Evolutionary conservation across 2,329 filamentous ascomycete species (phyloP).

Genomic region (Monosporascus sp.): DNA sequence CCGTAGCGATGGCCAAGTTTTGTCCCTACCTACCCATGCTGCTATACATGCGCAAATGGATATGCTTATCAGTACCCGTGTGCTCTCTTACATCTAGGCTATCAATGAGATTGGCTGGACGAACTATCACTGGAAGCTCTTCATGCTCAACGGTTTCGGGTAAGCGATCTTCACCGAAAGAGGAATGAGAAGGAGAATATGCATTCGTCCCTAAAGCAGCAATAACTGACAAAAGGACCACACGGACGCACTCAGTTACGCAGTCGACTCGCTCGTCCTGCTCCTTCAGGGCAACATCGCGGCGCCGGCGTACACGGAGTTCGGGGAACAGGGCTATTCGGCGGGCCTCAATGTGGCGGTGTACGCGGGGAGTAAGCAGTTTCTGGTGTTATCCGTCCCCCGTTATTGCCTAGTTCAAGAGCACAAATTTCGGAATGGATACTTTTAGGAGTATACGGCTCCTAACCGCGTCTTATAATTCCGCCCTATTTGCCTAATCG

Average conservation of each 20-base stretch:
- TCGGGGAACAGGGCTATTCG: slow-evolving; percentile 46
- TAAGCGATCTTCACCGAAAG: slow-evolving; percentile 17
- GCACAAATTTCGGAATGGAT: not conserved
- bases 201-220: too few relatives aligned
- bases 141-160: slow-evolving; percentile 57
- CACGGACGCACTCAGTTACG: slow-evolving; percentile 36
- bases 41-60: too few relatives aligned
- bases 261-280: slow-evolving; percentile 51
- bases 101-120: slow-evolving; percentile 31
- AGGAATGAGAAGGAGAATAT: too few relatives aligned
- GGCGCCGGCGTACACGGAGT: slow-evolving; percentile 52
- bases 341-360: slow-evolving; percentile 57
- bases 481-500: too few relatives aligned
- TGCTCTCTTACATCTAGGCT: slow-evolving; percentile 13
- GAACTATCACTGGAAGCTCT: slow-evolving; percentile 49
- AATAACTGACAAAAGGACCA: not conserved
- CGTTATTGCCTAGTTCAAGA: too few relatives aligned
- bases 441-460: too few relatives aligned
- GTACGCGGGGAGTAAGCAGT: slow-evolving; percentile 32
- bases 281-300: slow-evolving; percentile 61
- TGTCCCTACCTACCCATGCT: too few relatives aligned
- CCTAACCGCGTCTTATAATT: too few relatives aligned
- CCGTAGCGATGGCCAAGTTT: too few relatives aligned
- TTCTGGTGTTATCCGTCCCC: not conserved
- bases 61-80: too few relatives aligned